Evolutionary conservation across 495 filamentous ascomycete genomes (phyloP), one percentile per base, ranked within the genome.

Genomic region (Jackrogersella minutella): DNA sequence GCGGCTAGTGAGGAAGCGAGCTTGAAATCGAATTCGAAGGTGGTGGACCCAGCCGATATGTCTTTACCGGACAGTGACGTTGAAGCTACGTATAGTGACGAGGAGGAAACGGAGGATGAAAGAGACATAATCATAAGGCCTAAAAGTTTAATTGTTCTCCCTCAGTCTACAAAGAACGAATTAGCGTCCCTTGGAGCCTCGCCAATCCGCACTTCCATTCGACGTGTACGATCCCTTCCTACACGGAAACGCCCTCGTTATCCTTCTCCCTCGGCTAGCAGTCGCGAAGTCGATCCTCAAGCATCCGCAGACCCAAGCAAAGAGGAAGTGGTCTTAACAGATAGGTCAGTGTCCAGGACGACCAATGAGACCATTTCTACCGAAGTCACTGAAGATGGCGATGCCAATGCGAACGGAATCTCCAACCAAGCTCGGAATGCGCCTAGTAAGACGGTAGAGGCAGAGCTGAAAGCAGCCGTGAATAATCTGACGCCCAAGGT

Each of bases 51-150:
- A 87, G 61, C 69, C 9, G 56, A 62, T 9, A 73, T 95, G 21
- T 91, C 91, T 4, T 77, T 90, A 43, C 78, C 76, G n/a, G 82
- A 86, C 13, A 83, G 90, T 44, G 91, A 93, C 73, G 75, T 92
- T 0, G 81, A 86, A 41, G 90, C 7, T 73, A 76, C 13, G 8
- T 81, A 88, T 51, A 80, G 82, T 49, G 88, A 91, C 17, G 84
- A 85, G 10, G 85, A 88, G 44, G 78, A 81, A 16, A 82, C 83
- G 31, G 82, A 82, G 5, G 81, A 81, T 62, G 75, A 85, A 46
- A 79, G 76, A 24, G 76, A 82, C 22, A 68, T 77, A 13, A 21
- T 53, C 14, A 21, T 47, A 9, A 69, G 72, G 9, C 89, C 88
- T 14, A 87, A 85, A 54, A 92, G 90, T 21, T 44, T 44, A 76